A percentile compares a stretch with the other conserved stretches of the same genome.
phyloP scores from a whole-genome alignment of 2,329 filamentous ascomycete species.

The Fusarium haematococcum region DNA sequence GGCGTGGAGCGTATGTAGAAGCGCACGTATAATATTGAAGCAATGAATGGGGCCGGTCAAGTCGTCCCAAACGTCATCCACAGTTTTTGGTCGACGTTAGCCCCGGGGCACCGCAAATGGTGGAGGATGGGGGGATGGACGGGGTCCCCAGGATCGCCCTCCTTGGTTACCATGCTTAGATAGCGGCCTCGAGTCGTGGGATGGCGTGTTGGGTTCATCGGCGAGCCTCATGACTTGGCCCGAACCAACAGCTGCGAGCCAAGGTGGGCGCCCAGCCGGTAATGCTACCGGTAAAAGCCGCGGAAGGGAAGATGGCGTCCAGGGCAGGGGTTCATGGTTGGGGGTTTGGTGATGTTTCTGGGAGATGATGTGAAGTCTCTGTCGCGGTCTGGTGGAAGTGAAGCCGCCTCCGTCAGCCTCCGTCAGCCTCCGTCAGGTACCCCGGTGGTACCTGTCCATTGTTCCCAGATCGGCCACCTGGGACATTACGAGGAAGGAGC shows the following conservation, averaged over 20 bases:
- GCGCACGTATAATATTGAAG: slow-evolving; percentile 41
- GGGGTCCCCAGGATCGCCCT: slow-evolving; percentile 41
- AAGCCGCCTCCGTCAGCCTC: neutral
- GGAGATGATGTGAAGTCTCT: neutral
- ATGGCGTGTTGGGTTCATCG: slow-evolving; percentile 21
- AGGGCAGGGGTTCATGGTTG: neutral
- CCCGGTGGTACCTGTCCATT: neutral
- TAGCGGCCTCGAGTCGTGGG: slow-evolving; percentile 1
- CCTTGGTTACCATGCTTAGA: slow-evolving; percentile 8
- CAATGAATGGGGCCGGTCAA: slow-evolving; percentile 30
- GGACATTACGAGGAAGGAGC: neutral
- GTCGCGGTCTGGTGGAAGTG: neutral
- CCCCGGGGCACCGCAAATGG: slow-evolving; percentile 2
- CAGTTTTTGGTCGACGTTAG: neutral
- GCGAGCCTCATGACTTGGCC: slow-evolving; percentile 10
- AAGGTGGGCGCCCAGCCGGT: neutral
- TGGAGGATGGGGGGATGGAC: slow-evolving; percentile 16
- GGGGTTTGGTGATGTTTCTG: neutral
- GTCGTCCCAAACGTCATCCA: slow-evolving; percentile 37
- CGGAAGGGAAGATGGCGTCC: neutral
- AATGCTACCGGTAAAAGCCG: neutral
- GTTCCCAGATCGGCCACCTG: neutral
- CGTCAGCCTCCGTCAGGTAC: neutral
- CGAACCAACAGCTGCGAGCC: slow-evolving; percentile 1
- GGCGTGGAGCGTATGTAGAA: slow-evolving; percentile 40